Evolutionary conservation across 2,329 filamentous ascomycete species (phyloP), one percentile per base, ranked within the genome.

Genomic region (Fusarium sp.): DNA sequence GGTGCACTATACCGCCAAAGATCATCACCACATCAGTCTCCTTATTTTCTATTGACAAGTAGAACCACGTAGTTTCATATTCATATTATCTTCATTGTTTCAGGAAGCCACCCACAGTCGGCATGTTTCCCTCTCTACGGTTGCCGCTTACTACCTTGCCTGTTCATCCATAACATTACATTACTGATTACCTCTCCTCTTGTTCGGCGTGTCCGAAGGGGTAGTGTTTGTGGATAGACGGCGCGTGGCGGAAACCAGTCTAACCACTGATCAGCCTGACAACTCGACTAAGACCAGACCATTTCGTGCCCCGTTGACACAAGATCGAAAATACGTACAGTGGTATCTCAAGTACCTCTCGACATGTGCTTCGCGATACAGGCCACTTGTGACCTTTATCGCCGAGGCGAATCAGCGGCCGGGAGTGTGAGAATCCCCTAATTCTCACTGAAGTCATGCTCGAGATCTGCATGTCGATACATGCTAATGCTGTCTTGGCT

Each of bases 141-240:
- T 55, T 36, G 27, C 55, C 27, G 53, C 38, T 62, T 25, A 54
- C 62, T 54, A 55, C 62, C 46, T 33, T 50, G 33, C n/a, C 29
- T 44, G 35, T 33, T 20, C 41, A 36, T 39, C 17, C 22, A 45
- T 57, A 25, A 31, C 59, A 46, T 61, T 36, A 50, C 25, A 35
- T 65, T 36, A 41, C 47, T 50, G 47, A 50, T 35, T 25, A 50
- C 29, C 46, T 64, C 64, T 45, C 15, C 46, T 72, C 35, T 59
- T 44, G 46, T 59, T 72, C 70, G 70, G 70, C 65, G 60, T 72
- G 55, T 39, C 70, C 70, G 70, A 72, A 56, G 69, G 66, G 56
- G 69, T 63, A 70, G 69, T 57, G 69, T 59, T 70, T 70, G 69
- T 68, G 69, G 69, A 62, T 53, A 70, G 47, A 56, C 65, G 69